A percentile compares a stretch with the other conserved stretches of the same genome.
Conservation (phyloP, 176 grass and related monocot genomes). For the Poa pratensis region DNA sequence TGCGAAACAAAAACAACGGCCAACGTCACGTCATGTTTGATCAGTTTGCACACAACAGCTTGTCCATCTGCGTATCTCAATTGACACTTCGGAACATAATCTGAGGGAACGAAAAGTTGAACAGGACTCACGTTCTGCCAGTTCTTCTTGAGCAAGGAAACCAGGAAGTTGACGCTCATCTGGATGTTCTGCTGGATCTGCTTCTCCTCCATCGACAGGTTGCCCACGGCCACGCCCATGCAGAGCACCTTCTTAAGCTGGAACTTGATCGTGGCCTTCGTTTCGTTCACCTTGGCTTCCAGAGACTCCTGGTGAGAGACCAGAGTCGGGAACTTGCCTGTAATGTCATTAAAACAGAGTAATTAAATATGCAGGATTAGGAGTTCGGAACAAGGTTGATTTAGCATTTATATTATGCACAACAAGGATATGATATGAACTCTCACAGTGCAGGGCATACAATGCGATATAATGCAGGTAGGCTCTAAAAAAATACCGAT, state of each 20-base stretch:
- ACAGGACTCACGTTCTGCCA: slow-evolving; percentile 72
- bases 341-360: background rate
- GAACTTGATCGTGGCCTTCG: slow-evolving; percentile 80
- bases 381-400: background rate
- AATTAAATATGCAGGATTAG: background rate
- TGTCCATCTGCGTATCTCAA: background rate
- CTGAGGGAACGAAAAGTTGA: background rate
- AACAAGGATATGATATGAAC: background rate
- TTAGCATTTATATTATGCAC: background rate
- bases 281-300: slow-evolving; percentile 81
- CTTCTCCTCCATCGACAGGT: slow-evolving; percentile 84
- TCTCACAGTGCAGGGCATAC: background rate
- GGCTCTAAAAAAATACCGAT: background rate
- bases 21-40: background rate
- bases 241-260: slow-evolving; percentile 88
- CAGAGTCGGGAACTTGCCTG: slow-evolving; percentile 82
- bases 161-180: slow-evolving; percentile 78
- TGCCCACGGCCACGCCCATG: slow-evolving; percentile 86
- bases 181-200: slow-evolving; percentile 86
- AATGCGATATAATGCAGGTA: background rate
- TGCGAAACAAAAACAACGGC: slow-evolving; percentile 34
- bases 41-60: background rate
- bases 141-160: slow-evolving; percentile 86
- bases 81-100: background rate
- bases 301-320: slow-evolving; percentile 75